Evolutionary conservation across 1,284 basidiomycete species (phyloP).

Genomic region (Boletellus deceptivus): DNA sequence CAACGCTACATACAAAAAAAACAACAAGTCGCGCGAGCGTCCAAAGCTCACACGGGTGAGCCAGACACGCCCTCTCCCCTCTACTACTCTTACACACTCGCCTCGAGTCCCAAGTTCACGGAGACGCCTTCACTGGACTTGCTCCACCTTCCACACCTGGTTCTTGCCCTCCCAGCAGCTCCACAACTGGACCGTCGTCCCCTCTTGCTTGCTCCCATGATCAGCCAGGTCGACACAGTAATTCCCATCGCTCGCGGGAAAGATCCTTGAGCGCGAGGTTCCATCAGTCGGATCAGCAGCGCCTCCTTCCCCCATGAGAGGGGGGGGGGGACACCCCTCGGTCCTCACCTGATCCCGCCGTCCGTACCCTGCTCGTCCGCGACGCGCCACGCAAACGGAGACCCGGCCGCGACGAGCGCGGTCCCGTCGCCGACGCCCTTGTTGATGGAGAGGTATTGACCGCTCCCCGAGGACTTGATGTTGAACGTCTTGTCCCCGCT

Average conservation of each 20-base stretch:
- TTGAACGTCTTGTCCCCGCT: conserved; percentile 33
- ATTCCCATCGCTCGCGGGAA: conserved; percentile 13
- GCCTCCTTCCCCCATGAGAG: too few relatives aligned
- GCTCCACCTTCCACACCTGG: conserved; percentile 33
- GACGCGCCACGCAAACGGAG: conserved; percentile 44
- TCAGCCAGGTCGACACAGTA: conserved; percentile 31
- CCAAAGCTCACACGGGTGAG: too few relatives aligned
- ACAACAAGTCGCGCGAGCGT: too few relatives aligned
- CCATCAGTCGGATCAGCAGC: too few relatives aligned
- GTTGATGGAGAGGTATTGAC: conserved; percentile 42
- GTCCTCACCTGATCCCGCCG: conserved; percentile 20
- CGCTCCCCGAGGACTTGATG: conserved; percentile 40
- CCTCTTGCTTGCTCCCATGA: conserved; percentile 34
- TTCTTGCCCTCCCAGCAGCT: conserved; percentile 30
- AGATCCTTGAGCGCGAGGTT: too few relatives aligned
- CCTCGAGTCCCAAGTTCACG: too few relatives aligned
- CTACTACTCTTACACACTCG: background rate
- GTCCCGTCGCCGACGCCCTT: conserved; percentile 20
- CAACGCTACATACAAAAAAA: too few relatives aligned
- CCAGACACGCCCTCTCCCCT: background rate
- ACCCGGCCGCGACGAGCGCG: conserved; percentile 34
- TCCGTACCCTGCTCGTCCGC: conserved; percentile 24
- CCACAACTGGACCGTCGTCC: conserved; percentile 36
- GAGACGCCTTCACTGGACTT: conserved; percentile 5
- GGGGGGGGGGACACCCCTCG: too few relatives aligned